These are phyloP conservation scores for Echites panduratus DNA, from an alignment of 257 asterid genomes.

Conservation along the genomic window DNA sequence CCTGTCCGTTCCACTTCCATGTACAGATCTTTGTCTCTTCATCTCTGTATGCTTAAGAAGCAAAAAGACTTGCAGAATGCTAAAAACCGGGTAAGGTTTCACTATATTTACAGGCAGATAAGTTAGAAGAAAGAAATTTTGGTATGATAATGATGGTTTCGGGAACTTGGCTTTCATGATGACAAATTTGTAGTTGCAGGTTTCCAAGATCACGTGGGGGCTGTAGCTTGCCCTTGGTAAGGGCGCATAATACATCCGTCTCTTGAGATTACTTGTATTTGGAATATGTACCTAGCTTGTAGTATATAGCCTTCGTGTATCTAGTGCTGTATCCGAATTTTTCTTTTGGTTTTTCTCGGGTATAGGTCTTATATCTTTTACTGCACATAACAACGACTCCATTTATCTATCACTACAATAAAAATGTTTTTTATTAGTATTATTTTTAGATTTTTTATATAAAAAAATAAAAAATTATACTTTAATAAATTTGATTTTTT, in stretches of 20 bases:
- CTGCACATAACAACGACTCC: too few species aligned
- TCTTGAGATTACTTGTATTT: too few species aligned
- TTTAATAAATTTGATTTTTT: too few species aligned
- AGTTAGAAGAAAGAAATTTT: background rate
- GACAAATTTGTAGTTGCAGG: background rate
- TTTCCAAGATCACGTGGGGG: background rate
- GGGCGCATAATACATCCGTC: background rate
- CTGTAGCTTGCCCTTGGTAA: background rate
- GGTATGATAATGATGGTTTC: background rate
- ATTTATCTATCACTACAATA: too few species aligned
- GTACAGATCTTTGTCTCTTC: conserved; percentile 28
- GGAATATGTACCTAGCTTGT: too few species aligned
- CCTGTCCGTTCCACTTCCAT: background rate
- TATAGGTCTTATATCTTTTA: too few species aligned
- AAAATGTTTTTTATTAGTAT: too few species aligned
- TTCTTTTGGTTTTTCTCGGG: too few species aligned
- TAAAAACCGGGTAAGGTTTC: background rate
- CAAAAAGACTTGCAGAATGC: background rate
- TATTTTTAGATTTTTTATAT: too few species aligned
- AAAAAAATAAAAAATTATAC: too few species aligned
- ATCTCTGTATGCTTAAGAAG: background rate
- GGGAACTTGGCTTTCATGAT: background rate
- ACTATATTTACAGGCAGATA: background rate
- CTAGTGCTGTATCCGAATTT: too few species aligned
- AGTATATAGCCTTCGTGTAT: too few species aligned